Evolutionary conservation across 2,329 filamentous ascomycete species (phyloP).

Genomic region (Microdochium nivale): DNA sequence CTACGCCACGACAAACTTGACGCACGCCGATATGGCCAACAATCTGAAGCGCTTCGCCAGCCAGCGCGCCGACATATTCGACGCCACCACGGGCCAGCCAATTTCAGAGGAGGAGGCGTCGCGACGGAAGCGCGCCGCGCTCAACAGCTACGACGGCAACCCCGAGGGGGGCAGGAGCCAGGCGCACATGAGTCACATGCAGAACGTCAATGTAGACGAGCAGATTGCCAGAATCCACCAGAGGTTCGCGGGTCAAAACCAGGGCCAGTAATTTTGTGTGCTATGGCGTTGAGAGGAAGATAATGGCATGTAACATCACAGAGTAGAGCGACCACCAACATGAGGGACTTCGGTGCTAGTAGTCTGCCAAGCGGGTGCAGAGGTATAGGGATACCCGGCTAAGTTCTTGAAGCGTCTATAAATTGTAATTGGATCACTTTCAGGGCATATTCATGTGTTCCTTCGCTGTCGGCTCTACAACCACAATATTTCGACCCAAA

Average conservation of each 20-base stretch:
- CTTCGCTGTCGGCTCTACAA: conserved; percentile 8
- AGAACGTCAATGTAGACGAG: conserved; percentile 72
- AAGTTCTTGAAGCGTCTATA: no score
- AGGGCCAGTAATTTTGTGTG: conserved; percentile 2
- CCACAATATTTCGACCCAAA: no score
- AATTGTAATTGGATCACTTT: not conserved
- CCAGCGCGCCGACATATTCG: conserved; percentile 81
- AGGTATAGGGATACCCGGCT: not conserved
- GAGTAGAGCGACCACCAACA: not conserved
- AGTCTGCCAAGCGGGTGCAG: no score
- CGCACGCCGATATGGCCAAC: conserved; percentile 79
- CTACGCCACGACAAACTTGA: conserved; percentile 77
- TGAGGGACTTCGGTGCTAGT: not conserved
- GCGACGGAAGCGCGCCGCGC: conserved; percentile 67
- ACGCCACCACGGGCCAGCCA: conserved; percentile 58
- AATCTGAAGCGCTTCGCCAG: conserved; percentile 93
- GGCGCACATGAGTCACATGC: conserved; percentile 47
- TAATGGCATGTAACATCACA: not conserved
- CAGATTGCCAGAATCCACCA: conserved; percentile 63
- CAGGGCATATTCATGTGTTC: conserved; percentile 21
- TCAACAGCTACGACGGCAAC: conserved; percentile 56
- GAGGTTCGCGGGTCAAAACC: conserved; percentile 36
- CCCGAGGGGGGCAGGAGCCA: conserved; percentile 46
- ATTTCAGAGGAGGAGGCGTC: conserved; percentile 66
- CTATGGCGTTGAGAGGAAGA: not conserved